Conservation (phyloP, 495 filamentous ascomycete species). For the Aspergillus biplanus region DNA sequence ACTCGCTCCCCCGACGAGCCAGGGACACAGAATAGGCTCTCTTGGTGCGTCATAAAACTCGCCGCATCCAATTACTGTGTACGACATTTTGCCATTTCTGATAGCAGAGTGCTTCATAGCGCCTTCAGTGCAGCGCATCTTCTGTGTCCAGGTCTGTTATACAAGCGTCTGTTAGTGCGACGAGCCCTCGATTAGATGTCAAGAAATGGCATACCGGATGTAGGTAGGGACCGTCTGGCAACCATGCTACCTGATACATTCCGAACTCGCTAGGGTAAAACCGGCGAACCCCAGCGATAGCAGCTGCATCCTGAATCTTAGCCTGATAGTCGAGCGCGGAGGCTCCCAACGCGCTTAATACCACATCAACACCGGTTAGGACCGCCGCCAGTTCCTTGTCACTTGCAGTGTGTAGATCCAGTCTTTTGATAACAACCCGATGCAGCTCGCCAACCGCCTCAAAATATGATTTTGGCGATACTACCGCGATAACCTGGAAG, state of each 20-base stretch:
- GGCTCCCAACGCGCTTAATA: conserved; percentile 10
- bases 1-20: conserved; percentile 3
- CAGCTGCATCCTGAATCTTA: conserved; percentile 17
- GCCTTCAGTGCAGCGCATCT: conserved; percentile 5
- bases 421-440: background rate
- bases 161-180: background rate
- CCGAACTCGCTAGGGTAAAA: conserved; percentile 20
- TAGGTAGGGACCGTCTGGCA: conserved; percentile 7
- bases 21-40: conserved; percentile 19
- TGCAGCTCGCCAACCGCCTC: background rate
- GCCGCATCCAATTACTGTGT: conserved; percentile 26
- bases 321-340: background rate
- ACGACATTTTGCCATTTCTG: conserved; percentile 16
- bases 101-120: conserved; percentile 18
- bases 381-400: background rate
- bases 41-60: conserved; percentile 23
- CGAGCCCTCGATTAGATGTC: background rate
- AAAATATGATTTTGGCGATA: background rate
- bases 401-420: background rate
- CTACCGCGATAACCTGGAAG: background rate
- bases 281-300: conserved; percentile 11
- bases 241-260: conserved; percentile 5
- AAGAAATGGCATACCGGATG: conserved; percentile 17
- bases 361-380: conserved; percentile 5
- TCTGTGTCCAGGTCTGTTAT: conserved; percentile 15